Percentiles rank a stretch among this genome's conserved stretches.
Evolutionary conservation across 805 yeast genomes (phyloP).

Genomic region (Spathaspora girioi): DNA sequence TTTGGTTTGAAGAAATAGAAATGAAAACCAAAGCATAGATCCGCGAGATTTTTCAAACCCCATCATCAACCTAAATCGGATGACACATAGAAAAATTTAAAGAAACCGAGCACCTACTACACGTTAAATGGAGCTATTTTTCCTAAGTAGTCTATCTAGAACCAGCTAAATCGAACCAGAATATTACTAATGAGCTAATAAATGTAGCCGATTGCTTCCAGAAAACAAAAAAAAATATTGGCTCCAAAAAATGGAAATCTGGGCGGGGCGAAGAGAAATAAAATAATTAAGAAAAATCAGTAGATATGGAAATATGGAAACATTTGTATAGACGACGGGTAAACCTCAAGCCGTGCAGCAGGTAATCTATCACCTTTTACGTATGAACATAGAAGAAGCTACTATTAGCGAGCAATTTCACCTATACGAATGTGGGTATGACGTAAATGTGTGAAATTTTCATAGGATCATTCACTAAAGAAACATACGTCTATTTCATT

Average conservation of each 20-base stretch:
- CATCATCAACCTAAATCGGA: too few relatives aligned
- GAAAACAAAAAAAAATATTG: background rate
- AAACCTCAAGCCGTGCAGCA: background rate
- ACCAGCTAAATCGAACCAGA: background rate
- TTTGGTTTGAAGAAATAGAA: too few relatives aligned
- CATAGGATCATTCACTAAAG: too few relatives aligned
- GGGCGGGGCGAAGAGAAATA: background rate
- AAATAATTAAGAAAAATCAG: too few relatives aligned
- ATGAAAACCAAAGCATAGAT: too few relatives aligned
- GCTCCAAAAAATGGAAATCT: background rate
- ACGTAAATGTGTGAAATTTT: background rate
- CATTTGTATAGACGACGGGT: background rate
- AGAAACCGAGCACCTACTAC: too few relatives aligned
- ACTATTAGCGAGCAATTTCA: background rate
- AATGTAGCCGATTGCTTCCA: too few relatives aligned
- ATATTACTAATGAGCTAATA: background rate
- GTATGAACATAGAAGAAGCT: too few relatives aligned
- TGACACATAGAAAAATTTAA: too few relatives aligned
- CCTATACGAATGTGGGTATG: background rate
- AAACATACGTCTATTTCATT: background rate
- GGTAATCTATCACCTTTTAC: background rate
- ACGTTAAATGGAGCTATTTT: too few relatives aligned
- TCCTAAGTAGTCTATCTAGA: background rate
- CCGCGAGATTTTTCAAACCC: too few relatives aligned
- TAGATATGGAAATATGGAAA: background rate